Evolutionary conservation across 1,284 basidiomycete species (phyloP).

Genomic region (Sutorius eximius): DNA sequence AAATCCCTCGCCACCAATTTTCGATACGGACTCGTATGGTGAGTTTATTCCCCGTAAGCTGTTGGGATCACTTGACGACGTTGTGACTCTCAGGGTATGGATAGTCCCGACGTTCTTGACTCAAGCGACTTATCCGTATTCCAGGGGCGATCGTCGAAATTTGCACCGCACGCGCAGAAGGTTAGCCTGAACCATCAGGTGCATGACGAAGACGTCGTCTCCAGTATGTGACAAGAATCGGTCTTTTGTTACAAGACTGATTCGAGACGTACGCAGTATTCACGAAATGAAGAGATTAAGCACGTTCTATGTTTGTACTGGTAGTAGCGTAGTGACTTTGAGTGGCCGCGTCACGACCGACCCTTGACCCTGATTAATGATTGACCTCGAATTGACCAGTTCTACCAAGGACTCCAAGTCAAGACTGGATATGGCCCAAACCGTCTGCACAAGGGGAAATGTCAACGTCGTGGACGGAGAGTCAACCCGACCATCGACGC

Average conservation of each 20-base stretch:
- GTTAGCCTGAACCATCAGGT: conserved; percentile 87
- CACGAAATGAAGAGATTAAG: conserved; percentile 35
- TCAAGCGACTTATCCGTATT: conserved; percentile 16
- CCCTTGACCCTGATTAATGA: background rate
- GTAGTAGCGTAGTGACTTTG: background rate
- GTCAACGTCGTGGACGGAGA: background rate
- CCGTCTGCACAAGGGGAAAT: background rate
- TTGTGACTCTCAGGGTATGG: conserved; percentile 23
- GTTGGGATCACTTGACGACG: background rate
- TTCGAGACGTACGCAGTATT: conserved; percentile 34
- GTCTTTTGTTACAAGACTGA: background rate
- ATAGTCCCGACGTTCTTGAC: conserved; percentile 2
- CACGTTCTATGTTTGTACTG: background rate
- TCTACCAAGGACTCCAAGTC: background rate
- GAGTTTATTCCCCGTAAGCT: conserved; percentile 29
- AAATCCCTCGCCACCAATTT: conserved; percentile 88
- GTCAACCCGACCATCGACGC: background rate
- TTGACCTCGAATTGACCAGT: background rate
- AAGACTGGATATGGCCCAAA: conserved; percentile 5
- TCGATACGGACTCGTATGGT: conserved; percentile 91
- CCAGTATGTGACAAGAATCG: conserved; percentile 58
- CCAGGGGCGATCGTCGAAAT: conserved; percentile 88
- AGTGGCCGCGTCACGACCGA: background rate
- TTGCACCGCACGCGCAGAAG: conserved; percentile 91
- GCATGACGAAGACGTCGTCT: conserved; percentile 93